A percentile compares a stretch with the other conserved stretches of the same genome.
Conservation (phyloP, 306 rosid genomes). For the Castanea mollissima region DNA sequence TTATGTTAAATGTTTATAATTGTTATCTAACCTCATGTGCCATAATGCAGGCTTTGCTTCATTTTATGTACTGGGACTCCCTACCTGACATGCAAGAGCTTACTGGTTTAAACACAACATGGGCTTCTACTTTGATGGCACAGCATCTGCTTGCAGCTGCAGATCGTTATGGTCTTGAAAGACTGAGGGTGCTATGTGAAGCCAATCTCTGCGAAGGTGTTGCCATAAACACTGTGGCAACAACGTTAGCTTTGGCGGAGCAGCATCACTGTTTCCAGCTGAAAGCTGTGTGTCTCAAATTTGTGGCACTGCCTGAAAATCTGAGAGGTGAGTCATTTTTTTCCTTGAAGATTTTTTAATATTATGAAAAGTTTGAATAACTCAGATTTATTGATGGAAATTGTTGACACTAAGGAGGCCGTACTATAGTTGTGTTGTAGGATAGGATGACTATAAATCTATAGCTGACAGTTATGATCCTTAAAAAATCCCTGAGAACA, state of each 20-base stretch:
- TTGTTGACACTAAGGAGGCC: not conserved
- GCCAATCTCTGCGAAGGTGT: constrained; percentile 66
- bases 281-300: constrained; percentile 82
- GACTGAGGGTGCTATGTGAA: constrained; percentile 71
- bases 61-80: constrained; percentile 75
- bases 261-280: constrained; percentile 88
- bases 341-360: not conserved
- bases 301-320: constrained; percentile 75
- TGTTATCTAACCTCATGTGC: constrained; percentile 9
- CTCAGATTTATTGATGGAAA: too few relatives aligned
- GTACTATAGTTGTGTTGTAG: not conserved
- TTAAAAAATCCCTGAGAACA: not conserved
- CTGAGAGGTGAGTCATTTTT: constrained; percentile 52
- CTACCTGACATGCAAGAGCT: constrained; percentile 74
- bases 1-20: constrained; percentile 21
- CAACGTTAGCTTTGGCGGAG: constrained; percentile 86
- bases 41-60: constrained; percentile 68
- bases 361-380: too few relatives aligned
- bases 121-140: constrained; percentile 73
- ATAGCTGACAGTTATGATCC: not conserved
- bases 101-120: constrained; percentile 58
- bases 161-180: constrained; percentile 73
- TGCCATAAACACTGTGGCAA: constrained; percentile 78
- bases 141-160: constrained; percentile 95
- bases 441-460: not conserved